Percentiles rank a stretch among this genome's conserved stretches.
These are phyloP conservation scores for Plasmodium fragile DNA, from an alignment of 169 alveolate species.

Conservation along the genomic window DNA sequence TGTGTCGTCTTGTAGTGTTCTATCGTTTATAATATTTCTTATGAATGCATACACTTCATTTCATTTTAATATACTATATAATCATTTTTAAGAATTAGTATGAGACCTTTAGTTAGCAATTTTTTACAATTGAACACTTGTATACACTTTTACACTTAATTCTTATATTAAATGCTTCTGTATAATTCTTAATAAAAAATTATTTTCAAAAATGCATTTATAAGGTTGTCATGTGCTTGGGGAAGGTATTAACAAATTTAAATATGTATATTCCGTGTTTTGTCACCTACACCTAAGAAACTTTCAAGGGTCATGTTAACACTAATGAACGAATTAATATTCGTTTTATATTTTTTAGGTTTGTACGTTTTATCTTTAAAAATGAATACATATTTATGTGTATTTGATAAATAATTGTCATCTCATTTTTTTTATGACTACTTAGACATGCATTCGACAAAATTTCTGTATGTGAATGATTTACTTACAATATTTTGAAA, in stretches of 20 bases:
- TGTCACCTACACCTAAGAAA: background rate
- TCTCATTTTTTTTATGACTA: background rate
- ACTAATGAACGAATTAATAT: background rate
- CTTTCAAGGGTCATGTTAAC: background rate
- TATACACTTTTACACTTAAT: background rate
- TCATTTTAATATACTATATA: background rate
- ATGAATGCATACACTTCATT: background rate
- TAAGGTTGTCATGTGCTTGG: background rate
- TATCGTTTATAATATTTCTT: background rate
- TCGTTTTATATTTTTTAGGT: slow-evolving; percentile 13
- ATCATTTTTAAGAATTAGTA: background rate
- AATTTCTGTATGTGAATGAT: slow-evolving; percentile 2
- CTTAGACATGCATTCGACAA: background rate
- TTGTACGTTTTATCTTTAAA: slow-evolving; percentile 2
- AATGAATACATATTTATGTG: background rate
- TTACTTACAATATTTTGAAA: background rate
- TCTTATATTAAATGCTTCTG: background rate
- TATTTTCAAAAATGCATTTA: background rate
- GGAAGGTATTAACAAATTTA: background rate
- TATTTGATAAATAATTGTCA: background rate
- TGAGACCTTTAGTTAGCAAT: background rate
- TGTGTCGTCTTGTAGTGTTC: background rate
- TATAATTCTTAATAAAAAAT: background rate
- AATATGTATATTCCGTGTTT: background rate
- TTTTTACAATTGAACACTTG: background rate